These are phyloP conservation scores for Chalciporus sp. DNA, from an alignment of 1,284 basidiomycete species.

Conservation along the genomic window DNA sequence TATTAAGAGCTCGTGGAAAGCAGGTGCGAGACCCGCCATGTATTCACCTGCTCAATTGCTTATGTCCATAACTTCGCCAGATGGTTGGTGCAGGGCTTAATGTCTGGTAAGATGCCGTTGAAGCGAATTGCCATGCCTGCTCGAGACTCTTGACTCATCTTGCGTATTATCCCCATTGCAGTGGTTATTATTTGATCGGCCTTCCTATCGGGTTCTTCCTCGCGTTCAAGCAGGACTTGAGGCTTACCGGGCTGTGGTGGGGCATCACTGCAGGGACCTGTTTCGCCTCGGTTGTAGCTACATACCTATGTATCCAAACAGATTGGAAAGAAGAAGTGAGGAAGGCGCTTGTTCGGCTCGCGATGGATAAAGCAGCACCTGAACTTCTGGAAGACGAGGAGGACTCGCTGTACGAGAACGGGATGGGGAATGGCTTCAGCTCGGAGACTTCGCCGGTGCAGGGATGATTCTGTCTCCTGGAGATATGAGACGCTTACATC, in stretches of 20 bases:
- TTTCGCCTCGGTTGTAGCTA: slow-evolving; percentile 51
- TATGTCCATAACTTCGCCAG: background rate
- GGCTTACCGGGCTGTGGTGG: slow-evolving; percentile 62
- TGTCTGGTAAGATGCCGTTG: slow-evolving; percentile 42
- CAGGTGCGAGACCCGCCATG: slow-evolving; percentile 40
- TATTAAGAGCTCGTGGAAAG: slow-evolving; percentile 77
- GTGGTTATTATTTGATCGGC: slow-evolving; percentile 65
- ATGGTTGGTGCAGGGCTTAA: slow-evolving; percentile 58
- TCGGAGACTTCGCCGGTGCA: background rate
- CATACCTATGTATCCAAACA: slow-evolving; percentile 49
- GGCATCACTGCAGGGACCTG: slow-evolving; percentile 64
- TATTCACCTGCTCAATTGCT: background rate
- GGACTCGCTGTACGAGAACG: background rate
- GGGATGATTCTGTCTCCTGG: background rate
- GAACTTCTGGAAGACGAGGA: background rate
- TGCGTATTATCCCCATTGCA: slow-evolving; percentile 20
- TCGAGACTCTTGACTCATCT: background rate
- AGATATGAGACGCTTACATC: background rate
- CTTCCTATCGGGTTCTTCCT: slow-evolving; percentile 66
- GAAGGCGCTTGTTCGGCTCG: slow-evolving; percentile 54
- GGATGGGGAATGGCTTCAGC: background rate
- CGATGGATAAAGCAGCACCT: slow-evolving; percentile 25
- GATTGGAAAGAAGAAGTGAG: slow-evolving; percentile 63
- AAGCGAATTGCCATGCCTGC: background rate
- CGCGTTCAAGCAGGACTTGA: slow-evolving; percentile 53